Evolutionary conservation across 345 rosid genomes (phyloP).

Genomic region (Microcos paniculata): DNA sequence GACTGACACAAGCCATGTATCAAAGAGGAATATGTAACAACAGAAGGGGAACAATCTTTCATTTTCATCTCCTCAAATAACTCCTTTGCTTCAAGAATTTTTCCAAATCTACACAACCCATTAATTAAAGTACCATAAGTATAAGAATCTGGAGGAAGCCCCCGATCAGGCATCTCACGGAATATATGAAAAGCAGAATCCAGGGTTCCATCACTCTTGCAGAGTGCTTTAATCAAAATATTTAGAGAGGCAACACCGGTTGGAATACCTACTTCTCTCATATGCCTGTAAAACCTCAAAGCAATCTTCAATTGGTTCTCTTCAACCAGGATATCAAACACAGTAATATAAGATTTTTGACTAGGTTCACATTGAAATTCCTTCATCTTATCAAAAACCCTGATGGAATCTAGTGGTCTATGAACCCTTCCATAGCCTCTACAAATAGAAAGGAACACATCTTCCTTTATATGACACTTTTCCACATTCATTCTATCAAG

Average conservation of each 20-base stretch:
- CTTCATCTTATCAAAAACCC: conserved; percentile 71
- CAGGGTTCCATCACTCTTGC: conserved; percentile 59
- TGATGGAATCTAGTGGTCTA: conserved; percentile 61
- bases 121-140: conserved; percentile 88
- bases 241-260: conserved; percentile 69
- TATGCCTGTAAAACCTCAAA: conserved; percentile 61
- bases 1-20: conserved; percentile 73
- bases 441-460: conserved; percentile 61
- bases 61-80: conserved; percentile 74
- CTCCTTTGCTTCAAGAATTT: conserved; percentile 61
- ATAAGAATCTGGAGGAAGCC: conserved; percentile 74
- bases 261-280: conserved; percentile 63
- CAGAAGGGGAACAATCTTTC: conserved; percentile 69
- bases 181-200: conserved; percentile 77
- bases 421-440: conserved; percentile 83
- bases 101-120: conserved; percentile 72
- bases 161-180: conserved; percentile 70
- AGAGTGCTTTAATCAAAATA: conserved; percentile 83
- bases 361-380: conserved; percentile 61
- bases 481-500: conserved; percentile 68
- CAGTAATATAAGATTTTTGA: conserved; percentile 50
- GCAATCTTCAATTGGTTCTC: conserved; percentile 71
- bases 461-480: conserved; percentile 53
- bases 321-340: conserved; percentile 71
- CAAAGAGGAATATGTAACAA: conserved; percentile 78